A percentile compares a stretch with the other conserved stretches of the same genome.
phyloP scores from a whole-genome alignment of 805 yeast genomes.

The Danielozyma ontarioensis region DNA sequence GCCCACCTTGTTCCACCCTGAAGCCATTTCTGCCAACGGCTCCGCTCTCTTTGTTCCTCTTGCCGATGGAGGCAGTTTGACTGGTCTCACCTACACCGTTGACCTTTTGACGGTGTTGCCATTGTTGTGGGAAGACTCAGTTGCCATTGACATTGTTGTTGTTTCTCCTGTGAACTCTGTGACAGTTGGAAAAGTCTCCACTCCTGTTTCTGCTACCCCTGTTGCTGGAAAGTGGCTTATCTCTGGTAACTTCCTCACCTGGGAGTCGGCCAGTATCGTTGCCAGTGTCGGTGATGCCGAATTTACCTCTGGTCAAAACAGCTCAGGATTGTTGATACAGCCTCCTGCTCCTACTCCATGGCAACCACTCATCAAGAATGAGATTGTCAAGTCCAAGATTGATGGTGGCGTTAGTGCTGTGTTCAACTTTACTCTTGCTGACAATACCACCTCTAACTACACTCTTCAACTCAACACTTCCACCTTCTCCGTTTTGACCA shows the following conservation, averaged over 20 bases:
- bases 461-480: constrained; percentile 7
- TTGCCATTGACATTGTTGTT: constrained; percentile 16
- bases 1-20: constrained; percentile 23
- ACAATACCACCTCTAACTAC: constrained; percentile 13
- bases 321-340: constrained; percentile 16
- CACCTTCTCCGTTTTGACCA: constrained; percentile 3
- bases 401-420: constrained; percentile 10
- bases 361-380: constrained; percentile 12
- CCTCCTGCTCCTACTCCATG: constrained; percentile 18
- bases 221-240: constrained; percentile 18
- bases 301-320: constrained; percentile 7
- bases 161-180: constrained; percentile 17
- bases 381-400: constrained; percentile 13
- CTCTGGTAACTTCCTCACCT: constrained; percentile 21
- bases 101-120: constrained; percentile 23
- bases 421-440: constrained; percentile 20
- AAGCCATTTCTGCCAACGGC: constrained; percentile 7
- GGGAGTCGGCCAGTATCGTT: constrained; percentile 13
- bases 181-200: constrained; percentile 11
- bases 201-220: constrained; percentile 12
- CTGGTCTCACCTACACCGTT: constrained; percentile 20
- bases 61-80: constrained; percentile 21
- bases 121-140: constrained; percentile 18
- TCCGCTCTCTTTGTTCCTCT: constrained; percentile 19
- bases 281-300: constrained; percentile 13